Evolutionary conservation across 148 eudicot genomes (phyloP).

Genomic region (Rheum nobile): DNA sequence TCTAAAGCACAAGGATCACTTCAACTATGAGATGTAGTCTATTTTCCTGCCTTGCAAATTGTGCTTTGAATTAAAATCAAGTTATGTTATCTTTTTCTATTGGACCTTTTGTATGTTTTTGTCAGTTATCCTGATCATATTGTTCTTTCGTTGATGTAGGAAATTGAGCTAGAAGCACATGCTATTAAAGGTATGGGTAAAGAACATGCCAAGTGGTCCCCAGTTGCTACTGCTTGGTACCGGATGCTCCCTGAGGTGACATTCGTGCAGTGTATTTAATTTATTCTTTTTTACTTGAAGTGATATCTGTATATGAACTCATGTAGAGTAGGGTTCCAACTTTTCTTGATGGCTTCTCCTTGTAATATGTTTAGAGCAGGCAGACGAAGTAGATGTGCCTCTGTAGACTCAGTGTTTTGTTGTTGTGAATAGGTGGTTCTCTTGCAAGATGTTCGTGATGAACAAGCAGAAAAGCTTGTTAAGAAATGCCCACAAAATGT

Average conservation of each 20-base stretch:
- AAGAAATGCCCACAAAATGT: slow-evolving; percentile 65
- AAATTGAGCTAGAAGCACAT: slow-evolving; percentile 96
- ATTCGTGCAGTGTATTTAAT: not conserved
- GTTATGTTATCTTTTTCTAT: not conserved
- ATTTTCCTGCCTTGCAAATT: not conserved
- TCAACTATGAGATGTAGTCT: not conserved
- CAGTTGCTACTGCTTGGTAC: slow-evolving; percentile 98
- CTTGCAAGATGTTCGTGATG: slow-evolving; percentile 53
- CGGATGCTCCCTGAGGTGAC: slow-evolving; percentile 92
- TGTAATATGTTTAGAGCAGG: not conserved
- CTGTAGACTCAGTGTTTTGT: not conserved
- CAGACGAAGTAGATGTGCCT: not conserved
- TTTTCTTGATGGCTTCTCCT: not conserved
- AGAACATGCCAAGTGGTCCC: slow-evolving; percentile 98
- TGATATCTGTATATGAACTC: not conserved
- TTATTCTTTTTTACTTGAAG: not conserved
- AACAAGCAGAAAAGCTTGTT: slow-evolving; percentile 50
- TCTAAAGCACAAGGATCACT: not conserved
- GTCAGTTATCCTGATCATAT: not conserved
- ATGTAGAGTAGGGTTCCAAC: not conserved
- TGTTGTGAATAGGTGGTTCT: slow-evolving; percentile 45
- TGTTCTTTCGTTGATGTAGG: slow-evolving; percentile 25
- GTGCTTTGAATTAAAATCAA: not conserved
- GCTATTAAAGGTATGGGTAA: slow-evolving; percentile 87
- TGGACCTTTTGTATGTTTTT: not conserved